Evolutionary conservation across 2,329 filamentous ascomycete species (phyloP).

Genomic region (Alternaria arborescens): DNA sequence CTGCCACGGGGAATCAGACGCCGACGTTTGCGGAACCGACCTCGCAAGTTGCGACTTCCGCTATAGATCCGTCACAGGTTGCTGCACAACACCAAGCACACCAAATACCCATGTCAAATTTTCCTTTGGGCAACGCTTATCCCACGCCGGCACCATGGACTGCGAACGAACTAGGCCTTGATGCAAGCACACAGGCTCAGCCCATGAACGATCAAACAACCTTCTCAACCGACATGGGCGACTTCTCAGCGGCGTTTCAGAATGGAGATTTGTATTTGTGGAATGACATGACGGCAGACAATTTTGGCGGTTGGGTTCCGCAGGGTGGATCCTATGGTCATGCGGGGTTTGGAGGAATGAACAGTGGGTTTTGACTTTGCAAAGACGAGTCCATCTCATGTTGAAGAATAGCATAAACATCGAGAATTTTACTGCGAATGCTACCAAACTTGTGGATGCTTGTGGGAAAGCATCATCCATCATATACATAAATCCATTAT

Average conservation of each 20-base stretch:
- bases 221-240: constrained; percentile 39
- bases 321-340: constrained; percentile 38
- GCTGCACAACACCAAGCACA: constrained; percentile 1
- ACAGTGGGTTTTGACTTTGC: constrained; percentile 24
- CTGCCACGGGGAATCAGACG: constrained; percentile 11
- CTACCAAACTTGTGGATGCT: background rate
- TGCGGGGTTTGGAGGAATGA: constrained; percentile 35
- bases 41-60: background rate
- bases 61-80: background rate
- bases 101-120: constrained; percentile 13
- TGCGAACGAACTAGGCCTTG: constrained; percentile 10
- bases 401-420: background rate
- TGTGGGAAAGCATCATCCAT: background rate
- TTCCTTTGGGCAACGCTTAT: constrained; percentile 22
- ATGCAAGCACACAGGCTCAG: constrained; percentile 1
- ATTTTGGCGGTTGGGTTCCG: constrained; percentile 43
- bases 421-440: background rate
- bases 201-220: constrained; percentile 20
- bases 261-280: constrained; percentile 50
- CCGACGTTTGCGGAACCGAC: constrained; percentile 14
- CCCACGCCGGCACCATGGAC: constrained; percentile 13
- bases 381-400: background rate
- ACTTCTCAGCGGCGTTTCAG: constrained; percentile 46
- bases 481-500: background rate
- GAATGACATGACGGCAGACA: constrained; percentile 47